Evolutionary conservation across 345 rosid species (phyloP).

Genomic region (Corchorus olitorius): DNA sequence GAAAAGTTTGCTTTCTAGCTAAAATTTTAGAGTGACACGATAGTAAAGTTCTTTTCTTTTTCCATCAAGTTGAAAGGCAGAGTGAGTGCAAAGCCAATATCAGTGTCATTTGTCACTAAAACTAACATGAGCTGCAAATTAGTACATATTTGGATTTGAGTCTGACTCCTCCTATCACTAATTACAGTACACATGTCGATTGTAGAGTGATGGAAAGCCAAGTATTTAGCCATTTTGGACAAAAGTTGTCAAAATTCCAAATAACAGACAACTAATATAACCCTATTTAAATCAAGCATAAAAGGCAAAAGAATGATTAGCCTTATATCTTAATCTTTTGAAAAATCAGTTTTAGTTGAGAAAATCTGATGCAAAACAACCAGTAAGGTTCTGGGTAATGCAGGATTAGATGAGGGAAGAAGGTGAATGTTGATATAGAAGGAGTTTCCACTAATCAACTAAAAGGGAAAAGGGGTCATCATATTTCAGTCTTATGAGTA

Average conservation of each 20-base stretch:
- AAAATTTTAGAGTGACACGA: background rate
- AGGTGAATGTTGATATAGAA: background rate
- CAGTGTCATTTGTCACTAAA: background rate
- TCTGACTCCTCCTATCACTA: conserved; percentile 9
- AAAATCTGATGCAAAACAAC: background rate
- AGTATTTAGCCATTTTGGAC: background rate
- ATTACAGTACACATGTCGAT: background rate
- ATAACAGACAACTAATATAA: background rate
- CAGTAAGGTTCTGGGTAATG: background rate
- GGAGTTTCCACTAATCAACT: background rate
- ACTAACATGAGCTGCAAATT: background rate
- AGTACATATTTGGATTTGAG: background rate
- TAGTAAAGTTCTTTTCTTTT: background rate
- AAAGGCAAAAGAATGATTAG: background rate
- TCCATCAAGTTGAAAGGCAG: background rate
- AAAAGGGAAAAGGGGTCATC: background rate
- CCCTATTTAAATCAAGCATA: too few species aligned
- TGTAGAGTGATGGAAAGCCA: background rate
- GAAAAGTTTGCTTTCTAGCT: background rate
- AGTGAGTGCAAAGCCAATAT: background rate
- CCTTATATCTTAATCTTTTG: conserved; percentile 7
- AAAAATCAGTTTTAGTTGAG: background rate
- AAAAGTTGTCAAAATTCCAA: background rate
- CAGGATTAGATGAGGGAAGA: background rate
- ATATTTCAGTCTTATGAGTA: background rate